Evolutionary conservation across 2,329 filamentous ascomycete species (phyloP), one percentile per base, ranked within the genome.

Genomic region (Boeremia lycopersici): DNA sequence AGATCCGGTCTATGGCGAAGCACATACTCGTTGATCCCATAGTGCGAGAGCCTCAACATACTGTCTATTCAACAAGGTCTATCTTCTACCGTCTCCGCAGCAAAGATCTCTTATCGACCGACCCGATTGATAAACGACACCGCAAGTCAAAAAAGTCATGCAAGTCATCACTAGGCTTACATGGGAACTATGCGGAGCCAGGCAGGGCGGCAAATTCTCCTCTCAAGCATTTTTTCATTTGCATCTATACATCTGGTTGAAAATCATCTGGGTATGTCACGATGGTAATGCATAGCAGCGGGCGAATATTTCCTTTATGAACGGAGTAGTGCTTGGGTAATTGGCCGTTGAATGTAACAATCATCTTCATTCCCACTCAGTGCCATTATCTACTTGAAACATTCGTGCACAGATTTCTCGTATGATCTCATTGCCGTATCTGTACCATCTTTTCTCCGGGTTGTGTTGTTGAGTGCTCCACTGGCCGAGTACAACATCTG

Each of bases 281-380:
- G 10, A n/a, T 43, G 26, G 26, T 43, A 48, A 33, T 43, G 44
- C 33, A 48, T 43, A 48, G 44, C 38, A 34, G 34, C 23, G 39
- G 33, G 44, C 35, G 11, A 7, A 35, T 15, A 8, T 25, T 39
- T 25, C 25, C 33, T 41, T 49, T 13, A 5, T 30, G 17, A 13
- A 12, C 39, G 12, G 12, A 13, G 17, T n/a, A 28, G 29, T 25
- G 12, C 15, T 40, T 36, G 23, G 12, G 23, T n/a, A 40, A 25
- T 23, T 19, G 10, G 10, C 23, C 8, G 5, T 40, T 15, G 1
- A 48, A 23, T n/a, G 13, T n/a, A 33, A 9, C 28, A 31, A 19
- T 23, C 19, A 23, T 23, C 5, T 23, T 12, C 28, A 4, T 4
- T 36, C 13, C 19, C 34, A 3, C 13, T 34, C 34, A 11, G 6